phyloP scores from a whole-genome alignment of 2,329 filamentous ascomycete genomes.

The Onygenales sp. region DNA sequence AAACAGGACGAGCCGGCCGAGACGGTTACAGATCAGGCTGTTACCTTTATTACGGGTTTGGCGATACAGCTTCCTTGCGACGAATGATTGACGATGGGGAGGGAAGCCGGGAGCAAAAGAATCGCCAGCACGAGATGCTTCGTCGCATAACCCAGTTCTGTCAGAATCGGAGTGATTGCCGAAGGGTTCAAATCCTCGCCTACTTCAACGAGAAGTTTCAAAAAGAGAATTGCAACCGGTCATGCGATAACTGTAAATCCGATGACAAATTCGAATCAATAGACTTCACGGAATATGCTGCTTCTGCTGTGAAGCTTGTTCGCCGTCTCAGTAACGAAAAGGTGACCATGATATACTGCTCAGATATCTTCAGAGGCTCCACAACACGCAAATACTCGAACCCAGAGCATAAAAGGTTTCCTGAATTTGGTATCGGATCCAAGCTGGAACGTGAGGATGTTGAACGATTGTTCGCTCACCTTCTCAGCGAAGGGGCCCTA shows the following conservation, averaged over 20 bases:
- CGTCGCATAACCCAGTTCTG: slow-evolving; percentile 78
- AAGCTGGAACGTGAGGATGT: slow-evolving; percentile 64
- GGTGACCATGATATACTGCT: slow-evolving; percentile 68
- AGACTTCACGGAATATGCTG: slow-evolving; percentile 69
- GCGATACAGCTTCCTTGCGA: slow-evolving; percentile 62
- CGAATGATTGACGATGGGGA: slow-evolving; percentile 78
- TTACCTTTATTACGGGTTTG: slow-evolving; percentile 79
- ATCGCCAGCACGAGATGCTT: slow-evolving; percentile 76
- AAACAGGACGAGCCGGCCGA: slow-evolving; percentile 87
- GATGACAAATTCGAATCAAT: slow-evolving; percentile 59
- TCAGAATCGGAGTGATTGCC: slow-evolving; percentile 79
- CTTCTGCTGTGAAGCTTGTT: slow-evolving; percentile 61
- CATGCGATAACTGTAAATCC: slow-evolving; percentile 84
- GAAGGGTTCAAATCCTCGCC: slow-evolving; percentile 75
- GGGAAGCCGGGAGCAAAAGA: slow-evolving; percentile 67
- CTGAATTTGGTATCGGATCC: slow-evolving; percentile 59
- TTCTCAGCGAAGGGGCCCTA: slow-evolving; percentile 66
- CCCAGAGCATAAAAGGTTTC: slow-evolving; percentile 40
- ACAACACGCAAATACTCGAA: slow-evolving; percentile 50
- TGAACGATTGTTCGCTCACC: slow-evolving; percentile 70
- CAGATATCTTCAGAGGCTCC: slow-evolving; percentile 72
- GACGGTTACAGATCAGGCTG: slow-evolving; percentile 83
- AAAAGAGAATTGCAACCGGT: slow-evolving; percentile 57
- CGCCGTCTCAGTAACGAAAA: slow-evolving; percentile 21
- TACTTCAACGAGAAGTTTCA: slow-evolving; percentile 89